Percentiles rank a stretch among this genome's conserved stretches.
These are phyloP conservation scores for Hygrophorus russula DNA, from an alignment of 768 basidiomycete species.

Conservation along the genomic window DNA sequence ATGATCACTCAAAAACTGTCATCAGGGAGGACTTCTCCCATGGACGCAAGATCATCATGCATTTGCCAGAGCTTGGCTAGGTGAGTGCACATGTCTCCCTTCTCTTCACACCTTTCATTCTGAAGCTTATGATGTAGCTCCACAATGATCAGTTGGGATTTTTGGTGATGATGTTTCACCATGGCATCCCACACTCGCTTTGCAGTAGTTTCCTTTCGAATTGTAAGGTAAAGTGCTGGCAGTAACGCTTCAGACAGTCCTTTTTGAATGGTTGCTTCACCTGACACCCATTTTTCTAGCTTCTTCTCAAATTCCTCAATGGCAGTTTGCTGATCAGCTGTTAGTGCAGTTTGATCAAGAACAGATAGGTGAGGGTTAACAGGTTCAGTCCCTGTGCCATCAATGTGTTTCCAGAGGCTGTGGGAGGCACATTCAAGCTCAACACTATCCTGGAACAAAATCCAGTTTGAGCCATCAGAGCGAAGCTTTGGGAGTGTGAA, in stretches of 20 bases:
- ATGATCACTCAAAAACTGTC: constrained; percentile 17
- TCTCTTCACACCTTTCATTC: constrained; percentile 17
- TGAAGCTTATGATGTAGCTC: constrained; percentile 18
- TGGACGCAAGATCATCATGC: constrained; percentile 20
- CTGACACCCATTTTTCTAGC: too few species aligned
- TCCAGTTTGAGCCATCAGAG: too few species aligned
- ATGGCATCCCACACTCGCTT: constrained; percentile 18
- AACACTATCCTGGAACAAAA: too few species aligned
- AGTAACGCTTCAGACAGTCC: constrained; percentile 14
- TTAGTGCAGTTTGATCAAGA: too few species aligned
- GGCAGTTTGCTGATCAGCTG: too few species aligned
- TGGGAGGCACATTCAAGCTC: too few species aligned
- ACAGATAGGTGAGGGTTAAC: too few species aligned
- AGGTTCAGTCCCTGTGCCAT: too few species aligned
- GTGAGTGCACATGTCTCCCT: constrained; percentile 20
- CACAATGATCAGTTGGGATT: constrained; percentile 17
- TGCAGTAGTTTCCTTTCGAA: constrained; percentile 12
- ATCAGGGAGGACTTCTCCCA: constrained; percentile 18
- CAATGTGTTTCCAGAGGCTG: too few species aligned
- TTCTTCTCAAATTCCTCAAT: too few species aligned
- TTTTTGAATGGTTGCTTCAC: too few species aligned
- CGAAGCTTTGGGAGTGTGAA: too few species aligned
- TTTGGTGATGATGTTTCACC: constrained; percentile 15
- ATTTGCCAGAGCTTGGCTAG: constrained; percentile 18
- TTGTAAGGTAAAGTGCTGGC: constrained; percentile 22